Evolutionary conservation across 1,284 basidiomycete species (phyloP).

Genomic region (Ganoderma multipileum): DNA sequence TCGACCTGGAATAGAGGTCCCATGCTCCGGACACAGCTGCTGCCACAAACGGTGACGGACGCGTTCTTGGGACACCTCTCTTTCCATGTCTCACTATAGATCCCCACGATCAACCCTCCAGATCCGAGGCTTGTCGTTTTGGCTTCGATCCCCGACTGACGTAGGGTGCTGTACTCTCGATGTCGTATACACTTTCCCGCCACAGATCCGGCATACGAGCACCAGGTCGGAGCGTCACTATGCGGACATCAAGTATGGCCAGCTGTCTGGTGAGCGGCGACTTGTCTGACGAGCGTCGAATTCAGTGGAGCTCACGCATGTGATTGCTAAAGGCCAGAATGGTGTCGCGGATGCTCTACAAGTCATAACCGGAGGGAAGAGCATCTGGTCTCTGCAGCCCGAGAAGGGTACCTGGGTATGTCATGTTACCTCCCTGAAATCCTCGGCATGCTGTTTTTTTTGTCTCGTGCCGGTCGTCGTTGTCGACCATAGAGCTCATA

Average conservation of each 20-base stretch:
- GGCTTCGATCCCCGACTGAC: neutral
- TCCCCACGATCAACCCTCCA: conserved; percentile 37
- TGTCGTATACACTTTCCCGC: neutral
- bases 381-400: conserved; percentile 37
- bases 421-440: neutral
- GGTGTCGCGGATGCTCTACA: conserved; percentile 36
- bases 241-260: conserved; percentile 38
- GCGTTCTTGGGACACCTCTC: conserved; percentile 34
- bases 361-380: conserved; percentile 37
- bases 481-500: neutral
- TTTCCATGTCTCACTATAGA: conserved; percentile 38
- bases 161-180: neutral
- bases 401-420: conserved; percentile 38
- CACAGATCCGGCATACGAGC: conserved; percentile 36
- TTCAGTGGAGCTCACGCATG: conserved; percentile 2
- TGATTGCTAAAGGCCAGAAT: conserved; percentile 30
- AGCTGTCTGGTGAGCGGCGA: conserved; percentile 25
- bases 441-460: neutral
- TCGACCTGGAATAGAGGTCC: conserved; percentile 38
- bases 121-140: conserved; percentile 18
- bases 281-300: neutral
- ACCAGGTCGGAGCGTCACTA: conserved; percentile 37
- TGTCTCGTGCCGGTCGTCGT: neutral
- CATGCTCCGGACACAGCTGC: conserved; percentile 37
- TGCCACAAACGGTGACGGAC: conserved; percentile 37